phyloP scores from a whole-genome alignment of 129 eudicot species.

The Tagetes patula region DNA sequence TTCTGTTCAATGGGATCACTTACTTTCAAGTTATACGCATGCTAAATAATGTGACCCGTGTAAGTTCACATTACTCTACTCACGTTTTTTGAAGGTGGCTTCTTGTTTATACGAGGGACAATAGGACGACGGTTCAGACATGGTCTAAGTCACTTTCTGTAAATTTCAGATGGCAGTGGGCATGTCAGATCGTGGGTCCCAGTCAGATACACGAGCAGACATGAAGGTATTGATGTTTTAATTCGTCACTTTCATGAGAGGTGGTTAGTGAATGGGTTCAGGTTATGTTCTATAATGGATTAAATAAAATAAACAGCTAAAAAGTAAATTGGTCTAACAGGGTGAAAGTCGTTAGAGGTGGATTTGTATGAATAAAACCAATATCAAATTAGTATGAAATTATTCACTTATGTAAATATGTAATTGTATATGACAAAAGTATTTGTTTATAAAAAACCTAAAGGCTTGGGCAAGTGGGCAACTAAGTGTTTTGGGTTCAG shows the following conservation, averaged over 20 bases:
- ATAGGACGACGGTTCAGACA: conserved; percentile 9
- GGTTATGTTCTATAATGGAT: neutral
- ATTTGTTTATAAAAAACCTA: neutral
- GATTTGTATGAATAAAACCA: neutral
- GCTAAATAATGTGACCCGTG: conserved; percentile 95
- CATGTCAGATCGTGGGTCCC: conserved; percentile 76
- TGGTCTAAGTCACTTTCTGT: conserved; percentile 17
- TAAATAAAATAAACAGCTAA: neutral
- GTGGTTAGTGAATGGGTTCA: neutral
- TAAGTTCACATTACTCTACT: conserved; percentile 41
- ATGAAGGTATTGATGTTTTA: conserved; percentile 58
- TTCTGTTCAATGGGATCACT: conserved; percentile 88
- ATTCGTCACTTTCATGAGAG: conserved; percentile 12
- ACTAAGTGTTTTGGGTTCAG: neutral
- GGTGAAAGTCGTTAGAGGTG: neutral
- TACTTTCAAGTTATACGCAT: conserved; percentile 98
- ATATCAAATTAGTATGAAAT: neutral
- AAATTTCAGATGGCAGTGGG: conserved; percentile 91
- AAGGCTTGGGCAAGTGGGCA: neutral
- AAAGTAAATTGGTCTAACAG: neutral
- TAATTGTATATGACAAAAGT: neutral
- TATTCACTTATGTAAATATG: neutral
- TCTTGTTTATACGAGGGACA: conserved; percentile 17
- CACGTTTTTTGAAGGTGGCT: neutral
- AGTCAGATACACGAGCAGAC: conserved; percentile 73